These are phyloP conservation scores for Solanum habrochaites DNA, from an alignment of 257 asterid species.

Conservation along the genomic window DNA sequence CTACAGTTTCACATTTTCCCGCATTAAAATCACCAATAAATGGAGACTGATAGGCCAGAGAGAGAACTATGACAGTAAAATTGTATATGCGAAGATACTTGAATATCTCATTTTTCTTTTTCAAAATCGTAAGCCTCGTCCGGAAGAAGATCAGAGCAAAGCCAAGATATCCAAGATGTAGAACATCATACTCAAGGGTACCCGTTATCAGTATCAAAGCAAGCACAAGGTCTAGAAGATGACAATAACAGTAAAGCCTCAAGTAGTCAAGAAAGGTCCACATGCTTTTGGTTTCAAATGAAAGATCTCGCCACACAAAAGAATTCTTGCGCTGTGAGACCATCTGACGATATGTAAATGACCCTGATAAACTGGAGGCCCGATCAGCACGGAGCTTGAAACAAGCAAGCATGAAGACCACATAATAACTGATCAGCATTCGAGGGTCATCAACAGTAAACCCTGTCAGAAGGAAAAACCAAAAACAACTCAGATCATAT, in stretches of 20 bases:
- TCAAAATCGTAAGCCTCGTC: conserved; percentile 78
- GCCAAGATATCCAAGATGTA: conserved; percentile 93
- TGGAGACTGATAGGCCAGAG: conserved; percentile 96
- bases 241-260: conserved; percentile 98
- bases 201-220: conserved; percentile 84
- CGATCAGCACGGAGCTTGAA: conserved; percentile 88
- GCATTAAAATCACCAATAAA: conserved; percentile 64
- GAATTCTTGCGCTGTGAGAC: conserved; percentile 79
- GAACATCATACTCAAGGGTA: conserved; percentile 87
- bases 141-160: conserved; percentile 96
- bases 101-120: conserved; percentile 89
- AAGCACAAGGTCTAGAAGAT: conserved; percentile 94
- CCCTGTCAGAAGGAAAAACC: conserved; percentile 40
- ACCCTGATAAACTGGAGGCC: conserved; percentile 61
- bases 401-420: conserved; percentile 86
- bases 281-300: conserved; percentile 97
- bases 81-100: conserved; percentile 78
- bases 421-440: conserved; percentile 68
- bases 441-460: conserved; percentile 91
- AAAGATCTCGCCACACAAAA: conserved; percentile 89
- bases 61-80: conserved; percentile 83
- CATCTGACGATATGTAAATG: conserved; percentile 69
- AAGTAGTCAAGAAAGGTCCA: conserved; percentile 94
- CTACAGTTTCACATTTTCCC: conserved; percentile 78
- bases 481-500: background rate